Base-by-base conservation (phyloP, 1,139 yeast species). In the Candida neerlandica region DNA sequence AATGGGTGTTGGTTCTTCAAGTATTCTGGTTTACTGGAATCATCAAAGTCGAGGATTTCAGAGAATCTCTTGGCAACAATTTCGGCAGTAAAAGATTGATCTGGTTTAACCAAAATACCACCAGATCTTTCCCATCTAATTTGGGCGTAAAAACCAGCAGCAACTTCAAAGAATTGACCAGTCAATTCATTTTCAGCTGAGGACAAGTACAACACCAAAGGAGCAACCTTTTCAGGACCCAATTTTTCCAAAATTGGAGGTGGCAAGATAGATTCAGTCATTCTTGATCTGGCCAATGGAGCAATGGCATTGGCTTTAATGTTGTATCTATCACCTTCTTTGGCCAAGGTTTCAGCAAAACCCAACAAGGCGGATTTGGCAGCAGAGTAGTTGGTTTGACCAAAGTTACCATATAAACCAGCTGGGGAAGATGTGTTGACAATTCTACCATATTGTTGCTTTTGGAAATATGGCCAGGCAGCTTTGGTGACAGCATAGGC, bases 361-460 rank as follows among this genome's bases (percentile, higher is more conserved):
- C 97, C 97, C 53, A 92, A 88, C 51, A 91, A 77, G 23, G 90
- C 98, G 55, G 89, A 75, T 71, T 94, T 94, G 42, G 97, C 98
- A 41, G 97, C 95, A 2, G 97, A 85, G 73, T 94, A 94, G 75
- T 94, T 94, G 44, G 97, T 84, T 71, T 94, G 99, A 49, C 99
- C 99, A 71, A 91, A 94, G 75, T 91, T 91, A 58, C 99, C 99
- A 67, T 88, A 94, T 58, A 94, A 78, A 35, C 98, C 98, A 44
- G 98, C 98, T 26, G 98, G 97, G 5, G 97, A 91, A 42, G 96
- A 85, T 18, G 98, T 92, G 77, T 90, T 92, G 62, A 94, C 73
- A 60, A 94, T 80, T 62, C 98, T 80, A 57, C 99, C 99, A 65
- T 75, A 94, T 55, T 82, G 81, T 70, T 94, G 98, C 61, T 88